Evolutionary conservation across 352 stramenopile genomes (phyloP), one percentile per base, ranked within the genome.

Genomic region (Phytophthora sansomeana): DNA sequence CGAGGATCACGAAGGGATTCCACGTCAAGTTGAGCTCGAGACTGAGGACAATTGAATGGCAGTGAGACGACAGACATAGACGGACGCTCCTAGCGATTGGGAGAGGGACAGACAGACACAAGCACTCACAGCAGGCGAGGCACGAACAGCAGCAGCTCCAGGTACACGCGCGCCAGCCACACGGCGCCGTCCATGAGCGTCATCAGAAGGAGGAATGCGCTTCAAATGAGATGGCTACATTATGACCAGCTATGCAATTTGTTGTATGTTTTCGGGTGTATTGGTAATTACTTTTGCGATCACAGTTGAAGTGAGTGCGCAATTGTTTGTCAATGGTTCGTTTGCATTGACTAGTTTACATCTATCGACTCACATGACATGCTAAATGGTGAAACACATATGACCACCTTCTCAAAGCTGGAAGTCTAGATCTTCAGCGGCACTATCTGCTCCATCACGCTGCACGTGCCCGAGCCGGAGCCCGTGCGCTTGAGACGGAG

Each of bases 401-500:
- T 24, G 21, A 24, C 21, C 21, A 24, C 21, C n/a, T 6, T 41
- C 14, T 4, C n/a, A 13, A 7, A 41, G n/a, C 13, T 13, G 35
- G n/a, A 8, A 13, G 13, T 41, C 16, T 79, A 80, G 10, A 83
- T 70, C 58, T 70, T 50, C 14, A 75, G 54, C n/a, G 66, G 61
- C 41, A 65, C 77, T 67, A 85, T 85, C 43, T 85, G 68, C 38
- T 63, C 63, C 59, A 72, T 57, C 77, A 83, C 75, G 77, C 60
- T 64, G 49, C 67, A 83, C 55, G 51, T 79, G 51, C 76, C 86
- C 59, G 67, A 76, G 58, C 67, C 75, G 17, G 32, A 63, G 4
- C 59, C 83, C 75, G 75, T 93, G 84, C 46, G 93, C 4, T 85
- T 70, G 7, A 99, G 70, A 21, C 84, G 86, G 49, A 99, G 96